Conservation (phyloP, 2,329 filamentous ascomycete genomes). For the Drechslerella coelobrocha region DNA sequence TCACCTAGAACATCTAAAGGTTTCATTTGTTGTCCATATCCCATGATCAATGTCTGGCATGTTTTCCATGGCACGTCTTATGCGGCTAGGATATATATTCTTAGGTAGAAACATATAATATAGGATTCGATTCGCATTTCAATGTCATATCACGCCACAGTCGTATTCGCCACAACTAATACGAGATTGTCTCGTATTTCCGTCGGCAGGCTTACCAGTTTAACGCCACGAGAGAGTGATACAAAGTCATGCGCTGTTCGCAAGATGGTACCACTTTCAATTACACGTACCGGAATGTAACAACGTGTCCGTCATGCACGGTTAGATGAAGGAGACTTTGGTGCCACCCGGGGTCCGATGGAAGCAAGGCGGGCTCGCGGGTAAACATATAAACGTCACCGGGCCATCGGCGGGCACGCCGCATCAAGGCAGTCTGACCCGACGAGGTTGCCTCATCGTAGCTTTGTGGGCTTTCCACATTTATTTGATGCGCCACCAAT, state of each 20-base stretch:
- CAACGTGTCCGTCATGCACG: no score
- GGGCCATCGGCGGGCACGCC: no score
- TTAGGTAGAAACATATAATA: neutral
- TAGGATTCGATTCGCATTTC: no score
- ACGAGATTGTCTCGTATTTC: neutral
- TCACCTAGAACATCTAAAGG: constrained; percentile 25
- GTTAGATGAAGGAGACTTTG: no score
- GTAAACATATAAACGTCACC: no score
- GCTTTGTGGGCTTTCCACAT: neutral
- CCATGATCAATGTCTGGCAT: constrained; percentile 8
- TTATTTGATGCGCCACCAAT: neutral
- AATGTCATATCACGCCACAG: constrained; percentile 4
- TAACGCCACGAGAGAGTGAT: no score
- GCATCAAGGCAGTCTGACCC: constrained; percentile 40
- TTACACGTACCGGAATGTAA: no score
- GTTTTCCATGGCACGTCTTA: neutral
- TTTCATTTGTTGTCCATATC: constrained; percentile 4
- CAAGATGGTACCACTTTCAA: no score
- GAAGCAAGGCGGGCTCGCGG: no score
- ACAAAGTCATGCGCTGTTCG: no score
- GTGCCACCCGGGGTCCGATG: no score
- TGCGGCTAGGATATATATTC: no score
- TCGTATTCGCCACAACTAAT: neutral
- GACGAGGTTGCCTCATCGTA: constrained; percentile 26
- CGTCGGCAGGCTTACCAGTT: neutral